A percentile compares a stretch with the other conserved stretches of the same genome.
Evolutionary conservation across 306 rosid genomes (phyloP).

Genomic region (Glycine latifolia): DNA sequence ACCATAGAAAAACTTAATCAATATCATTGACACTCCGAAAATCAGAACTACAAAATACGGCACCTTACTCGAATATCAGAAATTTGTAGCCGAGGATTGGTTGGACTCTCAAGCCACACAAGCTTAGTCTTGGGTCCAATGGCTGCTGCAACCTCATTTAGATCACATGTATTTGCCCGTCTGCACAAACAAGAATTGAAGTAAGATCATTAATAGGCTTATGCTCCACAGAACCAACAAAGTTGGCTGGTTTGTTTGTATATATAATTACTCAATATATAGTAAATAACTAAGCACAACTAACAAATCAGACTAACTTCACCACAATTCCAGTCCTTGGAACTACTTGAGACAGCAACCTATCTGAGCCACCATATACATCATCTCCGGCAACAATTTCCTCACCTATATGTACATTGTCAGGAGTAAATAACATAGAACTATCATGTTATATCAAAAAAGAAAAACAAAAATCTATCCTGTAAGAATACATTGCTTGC

Average conservation of each 20-base stretch:
- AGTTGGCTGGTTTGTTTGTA: slow-evolving; percentile 28
- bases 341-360: slow-evolving; percentile 78
- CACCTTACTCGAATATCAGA: slow-evolving; percentile 84
- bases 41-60: slow-evolving; percentile 35
- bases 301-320: slow-evolving; percentile 69
- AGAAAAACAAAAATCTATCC: neutral
- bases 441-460: neutral
- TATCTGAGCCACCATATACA: slow-evolving; percentile 87
- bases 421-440: slow-evolving; percentile 36
- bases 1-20: slow-evolving; percentile 29
- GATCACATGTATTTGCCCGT: slow-evolving; percentile 79
- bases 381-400: slow-evolving; percentile 95
- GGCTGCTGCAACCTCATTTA: slow-evolving; percentile 85
- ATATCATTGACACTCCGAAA: slow-evolving; percentile 26
- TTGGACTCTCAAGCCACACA: slow-evolving; percentile 97
- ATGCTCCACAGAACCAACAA: slow-evolving; percentile 33
- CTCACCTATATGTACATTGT: slow-evolving; percentile 63
- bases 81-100: slow-evolving; percentile 84
- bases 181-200: slow-evolving; percentile 57
- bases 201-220: slow-evolving; percentile 27
- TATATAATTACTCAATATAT: neutral
- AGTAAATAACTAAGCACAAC: slow-evolving; percentile 27
- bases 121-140: slow-evolving; percentile 86
- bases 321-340: slow-evolving; percentile 82
- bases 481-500: slow-evolving; percentile 25